Base-by-base conservation (phyloP, 805 yeast species). In the Brettanomyces anomalus region DNA sequence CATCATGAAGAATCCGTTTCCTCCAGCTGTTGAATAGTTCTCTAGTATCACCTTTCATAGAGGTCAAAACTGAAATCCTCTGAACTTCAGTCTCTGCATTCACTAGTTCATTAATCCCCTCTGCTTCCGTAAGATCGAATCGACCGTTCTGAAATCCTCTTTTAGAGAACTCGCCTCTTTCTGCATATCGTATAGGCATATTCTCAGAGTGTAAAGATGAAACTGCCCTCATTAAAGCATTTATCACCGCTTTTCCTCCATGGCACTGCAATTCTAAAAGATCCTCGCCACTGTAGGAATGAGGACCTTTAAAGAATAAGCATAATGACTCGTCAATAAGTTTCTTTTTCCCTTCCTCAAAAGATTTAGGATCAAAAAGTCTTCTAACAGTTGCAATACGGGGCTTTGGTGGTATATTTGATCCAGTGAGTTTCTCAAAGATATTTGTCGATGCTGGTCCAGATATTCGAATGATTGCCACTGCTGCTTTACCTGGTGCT, bases 21-120 rank as follows among this genome's bases (percentile, higher is more conserved):
- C 96, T 70, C 97, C 97, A 89, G 1, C 55, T 26, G 6, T 58
- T 55, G 54, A 85, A 85, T 24, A 74, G 49, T 3, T 54, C 47
- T 44, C 72, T 76, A 36, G 81, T 78, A 28, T 71, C 64, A 1
- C 97, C 97, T 6, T 77, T 74, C 49, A 90, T 78, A 21, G 90
- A 78, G 3, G 72, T 66, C 14, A 88, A 62, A 0, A 95, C 89
- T 4, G 90, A 79, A 1, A 74, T 59, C 44, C 97, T 72, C 55
- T 93, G 96, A 5, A 77, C 62, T 58, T 90, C 97, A 0, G 98
- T 93, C 55, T 93, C 97, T 0, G 97, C 95, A 52, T 89, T 89
- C 34, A 93, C 86, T 56, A 89, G 64, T 38, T 85, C 95, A 42
- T 88, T 71, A 7, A 93, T 79, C 0, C 97, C 96, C 61, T 93